Evolutionary conservation across 805 yeast species (phyloP).

Genomic region (Spathaspora gorwiae): DNA sequence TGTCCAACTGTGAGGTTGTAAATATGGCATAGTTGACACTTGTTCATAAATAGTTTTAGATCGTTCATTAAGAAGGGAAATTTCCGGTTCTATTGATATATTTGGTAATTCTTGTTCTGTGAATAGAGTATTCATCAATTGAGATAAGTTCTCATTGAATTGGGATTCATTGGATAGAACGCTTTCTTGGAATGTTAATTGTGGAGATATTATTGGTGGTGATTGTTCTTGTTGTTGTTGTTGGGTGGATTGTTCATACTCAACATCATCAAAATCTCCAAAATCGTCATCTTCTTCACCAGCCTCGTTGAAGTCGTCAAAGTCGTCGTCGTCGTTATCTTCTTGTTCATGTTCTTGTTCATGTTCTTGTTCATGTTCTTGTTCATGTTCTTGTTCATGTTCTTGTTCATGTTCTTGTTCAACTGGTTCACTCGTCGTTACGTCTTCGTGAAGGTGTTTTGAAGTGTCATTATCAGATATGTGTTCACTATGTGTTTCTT

Average conservation of each 20-base stretch:
- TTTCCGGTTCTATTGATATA: background rate
- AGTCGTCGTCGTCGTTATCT: conserved; percentile 23
- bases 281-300: conserved; percentile 26
- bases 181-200: conserved; percentile 8
- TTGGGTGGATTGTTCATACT: conserved; percentile 17
- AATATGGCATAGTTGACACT: conserved; percentile 44
- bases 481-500: conserved; percentile 2
- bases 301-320: conserved; percentile 16
- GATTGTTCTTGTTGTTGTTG: background rate
- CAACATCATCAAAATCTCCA: conserved; percentile 36
- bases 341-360: conserved; percentile 3
- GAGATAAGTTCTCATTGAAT: conserved; percentile 9
- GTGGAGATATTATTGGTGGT: background rate
- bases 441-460: no score
- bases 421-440: no score
- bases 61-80: conserved; percentile 23
- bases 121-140: conserved; percentile 9
- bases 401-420: no score
- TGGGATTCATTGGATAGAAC: conserved; percentile 4
- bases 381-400: conserved; percentile 1
- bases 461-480: conserved; percentile 10
- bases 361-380: conserved; percentile 16
- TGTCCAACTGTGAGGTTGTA: conserved; percentile 66
- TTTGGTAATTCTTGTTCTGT: background rate
- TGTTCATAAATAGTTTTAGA: conserved; percentile 41